Evolutionary conservation across 192 early-diverging fungal genomes (phyloP), one percentile per base, ranked within the genome.

Genomic region (Linnemannia hyalina): DNA sequence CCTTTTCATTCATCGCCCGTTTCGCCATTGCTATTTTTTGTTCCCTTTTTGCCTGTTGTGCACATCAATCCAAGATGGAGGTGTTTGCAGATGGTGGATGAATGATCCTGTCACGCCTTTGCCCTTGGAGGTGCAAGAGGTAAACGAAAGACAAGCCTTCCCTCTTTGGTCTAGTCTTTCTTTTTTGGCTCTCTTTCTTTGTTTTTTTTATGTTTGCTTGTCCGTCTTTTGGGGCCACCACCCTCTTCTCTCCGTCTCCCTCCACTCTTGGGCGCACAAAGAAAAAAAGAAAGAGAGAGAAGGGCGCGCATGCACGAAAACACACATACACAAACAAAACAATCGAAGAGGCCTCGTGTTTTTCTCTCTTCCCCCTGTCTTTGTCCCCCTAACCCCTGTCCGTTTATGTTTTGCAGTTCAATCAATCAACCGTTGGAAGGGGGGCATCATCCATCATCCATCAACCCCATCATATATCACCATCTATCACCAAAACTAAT

Each of bases 131-230:
- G 8, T 26, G 6, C n/a, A 26, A 11, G 3, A 9, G 35, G 35
- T 35, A 35, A 35, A 35, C 35, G 35, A 32, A 26, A 65, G 26
- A 11, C 11, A 32, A 52, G 49, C 49, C 60, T 65, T 65, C 60
- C 60, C 26, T 32, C 60, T 65, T 65, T 65, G 60, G 60, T 65
- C 60, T 65, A 65, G 60, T 65, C 60, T 32, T 52, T 65, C 60
- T 32, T 65, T 15, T 15, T 65, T 65, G 32, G 60, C 60, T 65
- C 60, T 13, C 60, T 29, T 65, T 32, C 23, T 29, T 23, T 60
- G 5, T 60, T 8, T 60, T 2, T 65, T 60, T 60, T 60, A 10
- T 60, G 55, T 26, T 60, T 60, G 55, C 6, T 60, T 60, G 55
- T 26, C 55, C 23, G n/a, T 60, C 55, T 26, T 57, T 32, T 9